phyloP scores from a whole-genome alignment of 1,284 basidiomycete genomes.

The Tylopilus sp. region DNA sequence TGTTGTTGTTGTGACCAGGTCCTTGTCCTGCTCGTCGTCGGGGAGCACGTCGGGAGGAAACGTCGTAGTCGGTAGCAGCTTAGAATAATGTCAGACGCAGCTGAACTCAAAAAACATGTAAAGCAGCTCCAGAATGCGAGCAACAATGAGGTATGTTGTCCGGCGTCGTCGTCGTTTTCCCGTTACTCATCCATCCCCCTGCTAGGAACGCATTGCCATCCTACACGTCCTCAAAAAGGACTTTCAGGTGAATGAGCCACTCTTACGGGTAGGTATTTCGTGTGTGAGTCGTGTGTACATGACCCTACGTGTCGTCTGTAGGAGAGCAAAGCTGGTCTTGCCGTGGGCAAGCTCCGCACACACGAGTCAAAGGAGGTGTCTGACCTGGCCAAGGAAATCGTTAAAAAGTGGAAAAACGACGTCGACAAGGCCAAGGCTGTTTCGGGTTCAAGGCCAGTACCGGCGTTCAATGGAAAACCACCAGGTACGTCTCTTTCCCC shows the following conservation, averaged over 20 bases:
- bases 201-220: constrained; percentile 74
- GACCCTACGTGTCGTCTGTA: constrained; percentile 38
- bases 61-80: constrained; percentile 32
- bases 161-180: background rate
- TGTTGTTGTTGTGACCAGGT: no score
- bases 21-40: constrained; percentile 7
- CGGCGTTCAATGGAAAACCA: constrained; percentile 29
- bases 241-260: constrained; percentile 82
- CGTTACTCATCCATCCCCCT: constrained; percentile 33
- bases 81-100: constrained; percentile 49
- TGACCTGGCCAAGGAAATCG: constrained; percentile 89
- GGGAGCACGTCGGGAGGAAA: no score
- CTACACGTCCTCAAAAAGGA: constrained; percentile 79
- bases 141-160: constrained; percentile 62
- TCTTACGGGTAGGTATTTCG: constrained; percentile 78
- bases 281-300: background rate
- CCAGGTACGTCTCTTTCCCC: constrained; percentile 42
- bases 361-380: constrained; percentile 76
- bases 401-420: constrained; percentile 88
- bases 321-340: constrained; percentile 92
- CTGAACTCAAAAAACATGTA: constrained; percentile 79
- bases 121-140: constrained; percentile 74
- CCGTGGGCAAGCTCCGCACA: constrained; percentile 88
- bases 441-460: constrained; percentile 41
- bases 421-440: constrained; percentile 78